These are phyloP conservation scores for Claviceps humidiphila DNA, from an alignment of 2,329 filamentous ascomycete genomes.

Conservation along the genomic window DNA sequence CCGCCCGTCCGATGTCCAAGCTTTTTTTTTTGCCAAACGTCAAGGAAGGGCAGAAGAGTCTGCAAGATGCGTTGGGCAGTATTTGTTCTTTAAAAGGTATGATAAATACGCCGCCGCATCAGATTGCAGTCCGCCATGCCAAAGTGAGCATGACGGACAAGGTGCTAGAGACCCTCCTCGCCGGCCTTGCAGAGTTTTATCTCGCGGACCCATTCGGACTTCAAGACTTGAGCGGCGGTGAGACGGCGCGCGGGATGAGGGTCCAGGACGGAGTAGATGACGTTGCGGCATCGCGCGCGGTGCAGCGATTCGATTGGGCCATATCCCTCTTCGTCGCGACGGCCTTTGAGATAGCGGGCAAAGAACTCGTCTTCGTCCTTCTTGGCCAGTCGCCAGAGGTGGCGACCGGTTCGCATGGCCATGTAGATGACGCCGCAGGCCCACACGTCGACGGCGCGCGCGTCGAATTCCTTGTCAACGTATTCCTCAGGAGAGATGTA, in stretches of 20 bases:
- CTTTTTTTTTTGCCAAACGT: slow-evolving; percentile 7
- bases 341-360: slow-evolving; percentile 80
- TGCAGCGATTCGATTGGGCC: slow-evolving; percentile 91
- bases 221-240: slow-evolving; percentile 89
- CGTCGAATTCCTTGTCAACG: slow-evolving; percentile 87
- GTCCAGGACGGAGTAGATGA: slow-evolving; percentile 97
- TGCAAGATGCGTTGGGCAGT: slow-evolving; percentile 12
- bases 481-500: slow-evolving; percentile 98
- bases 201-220: slow-evolving; percentile 96
- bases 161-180: slow-evolving; percentile 71
- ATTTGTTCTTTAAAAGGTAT: background rate
- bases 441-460: slow-evolving; percentile 95
- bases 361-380: slow-evolving; percentile 98
- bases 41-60: slow-evolving; percentile 8
- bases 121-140: slow-evolving; percentile 17
- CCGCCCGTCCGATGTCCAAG: slow-evolving; percentile 3
- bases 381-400: slow-evolving; percentile 93
- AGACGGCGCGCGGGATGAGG: slow-evolving; percentile 86
- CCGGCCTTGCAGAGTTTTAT: slow-evolving; percentile 95
- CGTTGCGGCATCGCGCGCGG: slow-evolving; percentile 89
- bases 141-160: slow-evolving; percentile 15
- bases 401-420: slow-evolving; percentile 94
- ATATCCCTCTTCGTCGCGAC: slow-evolving; percentile 90
- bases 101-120: slow-evolving; percentile 7
- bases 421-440: slow-evolving; percentile 98